Base-by-base conservation (phyloP, 2,329 filamentous ascomycete genomes). In the Cephalotrichum gorgonifer region DNA sequence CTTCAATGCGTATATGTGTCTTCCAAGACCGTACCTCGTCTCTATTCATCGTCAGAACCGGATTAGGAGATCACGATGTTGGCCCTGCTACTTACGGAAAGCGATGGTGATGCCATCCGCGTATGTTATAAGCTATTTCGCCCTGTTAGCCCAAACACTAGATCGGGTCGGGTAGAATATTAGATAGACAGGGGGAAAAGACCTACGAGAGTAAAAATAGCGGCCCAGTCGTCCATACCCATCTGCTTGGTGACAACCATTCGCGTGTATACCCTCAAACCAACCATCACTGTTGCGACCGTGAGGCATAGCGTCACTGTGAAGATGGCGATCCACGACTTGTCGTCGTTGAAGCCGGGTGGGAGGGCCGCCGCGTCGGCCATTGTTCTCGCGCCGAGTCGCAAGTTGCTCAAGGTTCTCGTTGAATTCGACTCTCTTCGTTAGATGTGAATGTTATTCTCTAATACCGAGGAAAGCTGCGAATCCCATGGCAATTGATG, bases 211-310 rank as follows among this genome's bases (percentile, higher is more conserved):
- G 57, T 55, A 11, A 51, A 17, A n/a, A 59, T 54, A 3, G 58
- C 58, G 15, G 56, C 51, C 33, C 49, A 52, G 43, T 61, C 60
- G 41, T 62, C 58, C 9, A 55, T 43, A 14, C 60, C 60, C 20
- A 60, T 50, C 23, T 55, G 51, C 20, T 54, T 47, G 15, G 60
- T 54, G 26, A 61, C 51, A 14, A 54, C 52, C 6, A 53, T 54
- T 28, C 60, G 50, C 20, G 56, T 59, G 44, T 55, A 61, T 17
- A 57, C 46, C 27, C 60, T 54, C 15, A 57, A 27, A 4, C 44
- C 47, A n/a, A 60, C 54, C 45, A 55, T 53, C 3, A 52, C n/a
- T 1, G 53, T 48, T 2, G 54, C 39, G 11, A 60, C 41, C 12
- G 48, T 20, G 8, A 58, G 41, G 23, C 55, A 57, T 43, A 60